Percentiles rank a stretch among this genome's conserved stretches.
phyloP scores from a whole-genome alignment of 176 grass and related monocot genomes.

The Tillandsia fasciculata region DNA sequence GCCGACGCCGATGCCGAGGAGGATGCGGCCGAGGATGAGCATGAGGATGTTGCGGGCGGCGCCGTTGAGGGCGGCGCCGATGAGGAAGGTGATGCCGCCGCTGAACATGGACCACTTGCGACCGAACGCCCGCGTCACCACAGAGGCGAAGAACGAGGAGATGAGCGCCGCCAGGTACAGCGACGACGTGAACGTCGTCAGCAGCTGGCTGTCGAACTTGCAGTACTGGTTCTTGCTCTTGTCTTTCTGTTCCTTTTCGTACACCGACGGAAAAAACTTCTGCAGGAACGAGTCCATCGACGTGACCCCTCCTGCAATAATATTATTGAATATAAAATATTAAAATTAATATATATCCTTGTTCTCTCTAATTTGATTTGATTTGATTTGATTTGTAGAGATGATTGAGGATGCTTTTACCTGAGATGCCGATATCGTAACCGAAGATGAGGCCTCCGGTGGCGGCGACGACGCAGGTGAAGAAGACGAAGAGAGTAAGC shows the following conservation, averaged over 20 bases:
- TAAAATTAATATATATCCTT: background rate
- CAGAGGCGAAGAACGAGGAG: constrained; percentile 32
- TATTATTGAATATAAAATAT: background rate
- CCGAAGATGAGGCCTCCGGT: constrained; percentile 33
- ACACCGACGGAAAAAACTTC: constrained; percentile 37
- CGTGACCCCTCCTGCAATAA: constrained; percentile 27
- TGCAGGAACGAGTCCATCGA: constrained; percentile 26
- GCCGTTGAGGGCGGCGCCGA: constrained; percentile 35
- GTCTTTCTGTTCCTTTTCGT: constrained; percentile 20
- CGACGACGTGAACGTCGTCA: constrained; percentile 38
- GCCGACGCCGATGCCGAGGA: constrained; percentile 41
- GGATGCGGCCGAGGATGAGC: constrained; percentile 45
- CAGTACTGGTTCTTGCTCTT: constrained; percentile 31
- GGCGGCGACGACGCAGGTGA: constrained; percentile 25
- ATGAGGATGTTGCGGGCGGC: constrained; percentile 25
- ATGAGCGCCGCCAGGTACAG: constrained; percentile 41
- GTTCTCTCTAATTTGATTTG: background rate
- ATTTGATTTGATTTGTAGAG: background rate
- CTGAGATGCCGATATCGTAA: constrained; percentile 31
- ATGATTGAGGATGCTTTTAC: background rate
- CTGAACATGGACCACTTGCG: constrained; percentile 46
- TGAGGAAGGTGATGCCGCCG: constrained; percentile 32
- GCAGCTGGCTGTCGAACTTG: constrained; percentile 41
- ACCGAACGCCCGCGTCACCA: constrained; percentile 26
- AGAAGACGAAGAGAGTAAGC: constrained; percentile 22